Conservation (phyloP, 495 filamentous ascomycete species). For the Schizothecium vesticola region DNA sequence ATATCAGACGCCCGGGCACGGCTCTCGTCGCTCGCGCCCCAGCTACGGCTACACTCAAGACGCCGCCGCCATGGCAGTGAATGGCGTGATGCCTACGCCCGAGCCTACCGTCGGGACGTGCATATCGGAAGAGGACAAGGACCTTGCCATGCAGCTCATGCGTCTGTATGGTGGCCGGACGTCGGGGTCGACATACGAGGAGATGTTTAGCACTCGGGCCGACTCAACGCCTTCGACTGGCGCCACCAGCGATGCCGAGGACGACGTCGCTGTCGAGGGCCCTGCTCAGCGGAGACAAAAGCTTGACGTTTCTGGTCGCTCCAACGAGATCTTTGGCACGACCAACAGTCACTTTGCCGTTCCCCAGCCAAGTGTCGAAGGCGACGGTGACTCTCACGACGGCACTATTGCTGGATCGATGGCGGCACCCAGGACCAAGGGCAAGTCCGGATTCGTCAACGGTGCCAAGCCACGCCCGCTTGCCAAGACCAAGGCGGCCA, state of each 20-base stretch:
- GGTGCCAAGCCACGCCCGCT: constrained; percentile 26
- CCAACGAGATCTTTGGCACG: constrained; percentile 45
- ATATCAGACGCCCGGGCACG: constrained; percentile 54
- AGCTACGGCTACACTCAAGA: constrained; percentile 48
- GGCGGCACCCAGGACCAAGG: constrained; percentile 35
- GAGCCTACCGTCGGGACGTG: constrained; percentile 91
- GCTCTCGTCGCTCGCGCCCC: constrained; percentile 62
- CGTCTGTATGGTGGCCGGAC: constrained; percentile 83
- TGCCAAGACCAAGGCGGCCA: constrained; percentile 38
- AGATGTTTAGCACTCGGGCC: constrained; percentile 81
- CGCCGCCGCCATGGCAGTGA: constrained; percentile 27
- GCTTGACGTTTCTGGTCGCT: constrained; percentile 45
- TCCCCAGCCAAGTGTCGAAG: constrained; percentile 64
- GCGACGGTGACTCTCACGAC: constrained; percentile 60
- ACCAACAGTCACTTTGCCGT: constrained; percentile 56
- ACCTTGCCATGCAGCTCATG: constrained; percentile 94
- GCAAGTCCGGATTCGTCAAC: constrained; percentile 31
- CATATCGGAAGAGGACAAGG: constrained; percentile 97
- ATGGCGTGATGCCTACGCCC: constrained; percentile 77
- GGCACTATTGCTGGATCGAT: constrained; percentile 29
- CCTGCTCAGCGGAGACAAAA: constrained; percentile 57
- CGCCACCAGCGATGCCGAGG: constrained; percentile 72
- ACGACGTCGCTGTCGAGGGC: constrained; percentile 67
- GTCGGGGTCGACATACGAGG: constrained; percentile 91
- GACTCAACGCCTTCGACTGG: constrained; percentile 81